Conservation (phyloP, 768 basidiomycete genomes). For the Rhodotorula kratochvilovae region DNA sequence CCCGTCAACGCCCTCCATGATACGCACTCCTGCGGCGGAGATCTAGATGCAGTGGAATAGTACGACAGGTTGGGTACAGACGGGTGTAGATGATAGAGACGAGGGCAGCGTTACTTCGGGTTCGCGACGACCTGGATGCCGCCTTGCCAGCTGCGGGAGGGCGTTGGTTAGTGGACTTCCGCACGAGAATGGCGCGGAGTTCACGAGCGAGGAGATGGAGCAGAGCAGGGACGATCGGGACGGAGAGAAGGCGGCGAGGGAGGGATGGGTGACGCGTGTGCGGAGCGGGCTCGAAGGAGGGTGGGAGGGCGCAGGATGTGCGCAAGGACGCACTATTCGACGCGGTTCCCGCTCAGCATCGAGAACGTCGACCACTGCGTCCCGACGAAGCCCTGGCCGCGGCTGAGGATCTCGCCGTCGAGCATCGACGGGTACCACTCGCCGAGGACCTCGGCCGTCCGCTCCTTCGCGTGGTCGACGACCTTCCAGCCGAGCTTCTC, state of each 20-base stretch:
- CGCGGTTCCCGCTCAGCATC: background rate
- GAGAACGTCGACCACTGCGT: background rate
- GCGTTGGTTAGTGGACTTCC: too few relatives aligned
- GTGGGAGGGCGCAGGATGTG: too few relatives aligned
- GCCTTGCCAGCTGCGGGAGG: background rate
- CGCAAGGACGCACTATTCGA: conserved; percentile 2
- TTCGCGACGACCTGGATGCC: background rate
- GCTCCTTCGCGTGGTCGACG: background rate
- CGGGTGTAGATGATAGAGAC: background rate
- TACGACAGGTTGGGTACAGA: background rate
- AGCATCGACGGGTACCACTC: background rate
- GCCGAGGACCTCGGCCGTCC: background rate
- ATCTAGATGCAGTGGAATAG: background rate
- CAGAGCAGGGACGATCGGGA: too few relatives aligned
- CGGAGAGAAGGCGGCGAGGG: background rate
- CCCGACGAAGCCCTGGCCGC: background rate
- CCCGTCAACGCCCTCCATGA: too few relatives aligned
- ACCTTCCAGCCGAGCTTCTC: background rate
- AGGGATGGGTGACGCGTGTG: rapidly evolving
- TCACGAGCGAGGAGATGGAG: too few relatives aligned
- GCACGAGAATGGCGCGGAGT: too few relatives aligned
- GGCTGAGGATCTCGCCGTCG: background rate
- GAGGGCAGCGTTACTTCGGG: background rate
- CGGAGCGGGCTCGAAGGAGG: too few relatives aligned
- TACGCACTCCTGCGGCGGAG: too few relatives aligned